Percentiles rank a stretch among this genome's conserved stretches.
phyloP scores from a whole-genome alignment of 2,329 filamentous ascomycete species.

The Shiraia sp. region DNA sequence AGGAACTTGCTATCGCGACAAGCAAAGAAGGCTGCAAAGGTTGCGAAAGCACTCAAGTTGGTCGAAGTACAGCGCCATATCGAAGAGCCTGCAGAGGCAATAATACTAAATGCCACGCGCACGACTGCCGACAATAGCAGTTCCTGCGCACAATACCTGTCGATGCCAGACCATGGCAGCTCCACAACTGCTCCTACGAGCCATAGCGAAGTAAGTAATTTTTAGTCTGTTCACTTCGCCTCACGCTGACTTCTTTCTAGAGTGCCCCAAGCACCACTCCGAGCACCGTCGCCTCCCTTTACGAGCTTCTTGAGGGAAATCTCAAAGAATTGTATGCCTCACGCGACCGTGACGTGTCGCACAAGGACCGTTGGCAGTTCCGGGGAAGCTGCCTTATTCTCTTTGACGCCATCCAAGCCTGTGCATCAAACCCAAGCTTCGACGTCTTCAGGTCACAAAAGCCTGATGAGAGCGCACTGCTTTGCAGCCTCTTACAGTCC shows the following conservation, averaged over 20 bases:
- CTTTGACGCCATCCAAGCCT: constrained; percentile 15
- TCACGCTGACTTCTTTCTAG: not conserved
- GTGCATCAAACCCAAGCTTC: constrained; percentile 16
- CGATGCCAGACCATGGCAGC: not conserved
- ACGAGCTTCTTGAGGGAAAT: constrained; percentile 12
- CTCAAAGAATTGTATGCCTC: constrained; percentile 10
- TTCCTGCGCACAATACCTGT: not conserved
- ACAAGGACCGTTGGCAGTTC: constrained; percentile 20
- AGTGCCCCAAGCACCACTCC: not conserved
- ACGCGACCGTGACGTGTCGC: constrained; percentile 8
- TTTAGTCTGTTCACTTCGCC: not conserved
- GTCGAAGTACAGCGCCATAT: not conserved
- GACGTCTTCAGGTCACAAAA: constrained; percentile 6
- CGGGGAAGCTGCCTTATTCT: constrained; percentile 24
- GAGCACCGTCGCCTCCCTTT: constrained; percentile 4
- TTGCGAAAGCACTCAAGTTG: not conserved
- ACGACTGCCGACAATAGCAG: too few relatives aligned
- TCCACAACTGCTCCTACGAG: constrained; percentile 1
- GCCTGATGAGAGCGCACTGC: constrained; percentile 5
- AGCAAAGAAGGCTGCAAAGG: not conserved
- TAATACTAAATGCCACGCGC: too few relatives aligned
- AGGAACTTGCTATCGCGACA: constrained; percentile 11
- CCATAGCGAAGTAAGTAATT: not conserved
- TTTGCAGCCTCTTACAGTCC: constrained; percentile 10
- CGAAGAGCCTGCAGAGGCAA: not conserved